phyloP scores from a whole-genome alignment of 768 basidiomycete genomes.

The Suillus plorans region DNA sequence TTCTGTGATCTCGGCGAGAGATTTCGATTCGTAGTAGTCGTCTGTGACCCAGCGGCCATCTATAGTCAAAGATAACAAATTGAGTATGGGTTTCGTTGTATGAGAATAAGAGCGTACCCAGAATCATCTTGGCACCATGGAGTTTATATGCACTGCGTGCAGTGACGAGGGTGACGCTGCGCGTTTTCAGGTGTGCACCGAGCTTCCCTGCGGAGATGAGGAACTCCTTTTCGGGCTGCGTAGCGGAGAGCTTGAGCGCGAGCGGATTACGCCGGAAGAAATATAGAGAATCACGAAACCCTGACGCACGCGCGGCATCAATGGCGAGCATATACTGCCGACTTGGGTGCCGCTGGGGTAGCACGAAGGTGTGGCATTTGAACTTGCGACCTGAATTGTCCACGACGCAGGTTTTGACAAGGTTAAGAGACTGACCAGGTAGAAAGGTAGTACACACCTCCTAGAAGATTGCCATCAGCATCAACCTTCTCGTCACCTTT shows the following conservation, averaged over 20 bases:
- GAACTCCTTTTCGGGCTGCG: slow-evolving; percentile 87
- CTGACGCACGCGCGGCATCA: slow-evolving; percentile 93
- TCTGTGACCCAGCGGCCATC: slow-evolving; percentile 93
- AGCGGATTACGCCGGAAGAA: slow-evolving; percentile 92
- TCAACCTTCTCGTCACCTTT: slow-evolving; percentile 95
- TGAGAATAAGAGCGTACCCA: slow-evolving; percentile 50
- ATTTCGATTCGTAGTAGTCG: slow-evolving; percentile 93
- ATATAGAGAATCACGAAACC: slow-evolving; percentile 96
- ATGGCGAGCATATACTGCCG: slow-evolving; percentile 94
- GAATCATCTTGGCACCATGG: slow-evolving; percentile 88
- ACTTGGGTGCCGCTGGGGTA: slow-evolving; percentile 81
- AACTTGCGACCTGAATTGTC: slow-evolving; percentile 68
- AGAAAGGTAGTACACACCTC: slow-evolving; percentile 52
- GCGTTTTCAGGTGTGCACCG: slow-evolving; percentile 81
- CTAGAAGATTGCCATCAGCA: slow-evolving; percentile 75
- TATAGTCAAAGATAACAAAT: slow-evolving; percentile 30
- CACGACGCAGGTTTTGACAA: background rate
- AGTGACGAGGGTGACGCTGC: slow-evolving; percentile 92
- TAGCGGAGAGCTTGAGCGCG: slow-evolving; percentile 88
- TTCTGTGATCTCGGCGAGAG: slow-evolving; percentile 71
- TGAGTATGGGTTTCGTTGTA: background rate
- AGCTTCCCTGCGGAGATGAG: slow-evolving; percentile 89
- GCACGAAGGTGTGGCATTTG: slow-evolving; percentile 86
- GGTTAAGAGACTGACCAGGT: background rate
- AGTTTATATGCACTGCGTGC: slow-evolving; percentile 92